Evolutionary conservation across 352 stramenopile genomes (phyloP), one percentile per base, ranked within the genome.

Genomic region (Plasmopara viticola): DNA sequence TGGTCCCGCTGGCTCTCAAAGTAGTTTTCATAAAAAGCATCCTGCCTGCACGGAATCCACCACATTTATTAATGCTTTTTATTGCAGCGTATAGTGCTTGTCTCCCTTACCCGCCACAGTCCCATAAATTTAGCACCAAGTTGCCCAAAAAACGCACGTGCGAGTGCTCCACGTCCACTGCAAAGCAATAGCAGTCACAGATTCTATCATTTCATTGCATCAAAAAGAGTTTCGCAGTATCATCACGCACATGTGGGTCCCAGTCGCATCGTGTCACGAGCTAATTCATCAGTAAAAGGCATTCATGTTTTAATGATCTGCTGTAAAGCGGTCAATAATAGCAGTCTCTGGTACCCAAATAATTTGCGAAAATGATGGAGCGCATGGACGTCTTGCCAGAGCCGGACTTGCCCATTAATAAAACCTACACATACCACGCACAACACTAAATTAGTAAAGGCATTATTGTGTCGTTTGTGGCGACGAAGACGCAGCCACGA

Each of bases 281-380:
- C 84, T 92, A 50, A 10, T 62, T 0, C 51, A 15, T 53, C 15
- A 12, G n/a, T 13, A 41, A 8, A 41, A 41, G 4, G 5, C 5
- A 9, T 9, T 8, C 18, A 17, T 1, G n/a, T 41, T 41, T 41
- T 7, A 18, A 41, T 41, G 8, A 8, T 18, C 18, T 15, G 13
- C 8, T 18, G 37, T 38, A 14, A 14, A 14, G 9, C 9, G 13
- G 33, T 14, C 33, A 38, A 1, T 25, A 38, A 38, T 5, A 38
- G 9, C 0, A 45, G 9, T 37, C 0, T 20, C 13, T 34, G 13
- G 35, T 64, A 94, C 79, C 95, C 51, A 98, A 68, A 73, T 99
- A 99, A 78, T 99, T 99, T 58, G 97, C 97, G 69, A 99, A 99
- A 66, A 99, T 99, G 60, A 99, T 99, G 45, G 90, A 98, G 51